A percentile compares a stretch with the other conserved stretches of the same genome.
These are phyloP conservation scores for Anthracocystis panici-leucophaei DNA, from an alignment of 1,284 basidiomycete species.

Conservation along the genomic window DNA sequence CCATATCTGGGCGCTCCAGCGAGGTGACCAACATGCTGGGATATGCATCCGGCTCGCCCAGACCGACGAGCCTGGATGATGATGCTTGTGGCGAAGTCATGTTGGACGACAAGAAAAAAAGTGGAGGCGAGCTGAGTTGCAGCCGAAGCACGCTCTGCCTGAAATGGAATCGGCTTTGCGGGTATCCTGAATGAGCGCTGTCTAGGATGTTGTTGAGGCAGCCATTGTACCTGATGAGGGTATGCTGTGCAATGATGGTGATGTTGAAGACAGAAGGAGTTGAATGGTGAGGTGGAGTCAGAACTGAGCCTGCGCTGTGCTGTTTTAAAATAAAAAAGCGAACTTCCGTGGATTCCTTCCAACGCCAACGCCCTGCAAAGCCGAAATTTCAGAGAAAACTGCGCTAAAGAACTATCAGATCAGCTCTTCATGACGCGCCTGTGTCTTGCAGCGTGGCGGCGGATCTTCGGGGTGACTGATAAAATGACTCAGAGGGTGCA, in stretches of 20 bases:
- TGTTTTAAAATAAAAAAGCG: constrained; percentile 4
- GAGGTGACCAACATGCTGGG: constrained; percentile 41
- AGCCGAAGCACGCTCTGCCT: background rate
- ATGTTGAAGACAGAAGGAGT: background rate
- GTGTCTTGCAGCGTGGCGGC: background rate
- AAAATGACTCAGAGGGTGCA: constrained; percentile 1
- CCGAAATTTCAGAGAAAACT: constrained; percentile 17
- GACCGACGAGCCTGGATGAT: constrained; percentile 13
- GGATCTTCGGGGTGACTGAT: background rate
- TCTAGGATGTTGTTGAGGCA: background rate
- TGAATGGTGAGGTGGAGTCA: constrained; percentile 8
- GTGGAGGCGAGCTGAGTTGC: constrained; percentile 21
- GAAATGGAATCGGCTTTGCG: too few relatives aligned
- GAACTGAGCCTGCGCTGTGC: constrained; percentile 7
- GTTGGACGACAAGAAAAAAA: background rate
- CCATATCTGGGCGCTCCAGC: constrained; percentile 24
- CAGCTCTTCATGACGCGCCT: constrained; percentile 18
- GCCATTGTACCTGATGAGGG: constrained; percentile 10
- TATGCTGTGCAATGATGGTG: background rate
- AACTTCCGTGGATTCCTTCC: constrained; percentile 8
- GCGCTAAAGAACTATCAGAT: background rate
- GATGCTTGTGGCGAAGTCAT: constrained; percentile 18
- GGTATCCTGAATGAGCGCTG: background rate
- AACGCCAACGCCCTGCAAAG: constrained; percentile 18
- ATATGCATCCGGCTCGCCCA: constrained; percentile 36